Conservation (phyloP, 345 rosid species). For the Euphorbia tirucalli region DNA sequence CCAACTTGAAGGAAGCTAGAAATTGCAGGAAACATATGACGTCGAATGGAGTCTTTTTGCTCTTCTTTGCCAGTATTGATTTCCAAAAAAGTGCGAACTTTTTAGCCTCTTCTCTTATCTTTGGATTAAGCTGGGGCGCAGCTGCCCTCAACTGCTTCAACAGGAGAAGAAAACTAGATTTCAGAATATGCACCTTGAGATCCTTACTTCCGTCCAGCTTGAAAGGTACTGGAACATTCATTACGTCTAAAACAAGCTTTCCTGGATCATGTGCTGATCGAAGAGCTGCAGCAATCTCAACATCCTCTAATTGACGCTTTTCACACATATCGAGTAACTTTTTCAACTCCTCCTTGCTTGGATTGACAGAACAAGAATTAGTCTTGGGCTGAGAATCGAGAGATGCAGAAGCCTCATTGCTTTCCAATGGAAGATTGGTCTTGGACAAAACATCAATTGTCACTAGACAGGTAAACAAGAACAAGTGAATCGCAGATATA, state of each 20-base stretch:
- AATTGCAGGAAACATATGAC: constrained; percentile 1
- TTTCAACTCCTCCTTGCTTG: background rate
- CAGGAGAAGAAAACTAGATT: background rate
- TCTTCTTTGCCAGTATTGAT: background rate
- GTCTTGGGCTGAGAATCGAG: background rate
- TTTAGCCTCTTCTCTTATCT: constrained; percentile 1
- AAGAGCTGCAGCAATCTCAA: constrained; percentile 11
- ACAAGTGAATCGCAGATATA: background rate
- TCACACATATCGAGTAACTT: background rate
- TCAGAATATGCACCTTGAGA: background rate
- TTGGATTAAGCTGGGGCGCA: constrained; percentile 1
- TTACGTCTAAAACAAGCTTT: constrained; percentile 13
- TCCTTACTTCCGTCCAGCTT: background rate
- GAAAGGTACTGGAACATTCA: constrained; percentile 2
- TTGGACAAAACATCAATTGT: background rate
- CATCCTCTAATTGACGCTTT: background rate
- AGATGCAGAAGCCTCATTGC: background rate
- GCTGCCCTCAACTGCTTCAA: background rate
- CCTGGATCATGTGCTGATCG: constrained; percentile 6
- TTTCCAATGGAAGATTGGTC: background rate
- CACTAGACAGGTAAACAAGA: background rate
- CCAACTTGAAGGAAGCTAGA: constrained; percentile 9
- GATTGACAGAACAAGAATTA: background rate
- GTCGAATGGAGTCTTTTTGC: background rate
- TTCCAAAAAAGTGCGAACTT: constrained; percentile 7